These are phyloP conservation scores for Cladophialophora yegresii DNA, from an alignment of 2,329 filamentous ascomycete genomes.

Conservation along the genomic window DNA sequence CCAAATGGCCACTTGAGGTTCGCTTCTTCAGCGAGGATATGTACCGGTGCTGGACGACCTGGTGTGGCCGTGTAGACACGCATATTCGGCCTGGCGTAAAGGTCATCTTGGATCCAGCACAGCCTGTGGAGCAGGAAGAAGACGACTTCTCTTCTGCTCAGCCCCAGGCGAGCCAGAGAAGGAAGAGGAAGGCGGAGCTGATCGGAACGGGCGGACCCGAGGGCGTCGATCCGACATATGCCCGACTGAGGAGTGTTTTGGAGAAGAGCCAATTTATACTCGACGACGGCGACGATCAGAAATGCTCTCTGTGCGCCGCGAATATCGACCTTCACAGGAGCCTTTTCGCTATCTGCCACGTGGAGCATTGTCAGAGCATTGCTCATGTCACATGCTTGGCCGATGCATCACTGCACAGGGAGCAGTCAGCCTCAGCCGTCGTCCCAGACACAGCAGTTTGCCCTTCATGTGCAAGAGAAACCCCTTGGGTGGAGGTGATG, in stretches of 20 bases:
- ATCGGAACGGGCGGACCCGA: conserved; percentile 45
- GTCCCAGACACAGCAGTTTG: conserved; percentile 71
- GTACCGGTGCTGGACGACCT: conserved; percentile 66
- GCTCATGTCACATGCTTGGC: conserved; percentile 62
- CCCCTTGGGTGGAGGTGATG: conserved; percentile 76
- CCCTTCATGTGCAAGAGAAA: conserved; percentile 63
- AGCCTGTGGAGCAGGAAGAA: conserved; percentile 28
- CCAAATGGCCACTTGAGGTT: conserved; percentile 76
- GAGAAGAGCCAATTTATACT: conserved; percentile 54
- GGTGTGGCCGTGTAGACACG: conserved; percentile 55
- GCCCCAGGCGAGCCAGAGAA: conserved; percentile 30
- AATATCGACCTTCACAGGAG: conserved; percentile 43
- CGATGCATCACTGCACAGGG: conserved; percentile 51
- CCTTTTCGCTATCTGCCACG: conserved; percentile 56
- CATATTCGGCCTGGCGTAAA: conserved; percentile 53
- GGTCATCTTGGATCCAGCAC: conserved; percentile 57
- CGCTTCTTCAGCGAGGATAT: conserved; percentile 76
- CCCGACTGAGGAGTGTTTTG: conserved; percentile 51
- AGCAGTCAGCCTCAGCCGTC: conserved; percentile 48
- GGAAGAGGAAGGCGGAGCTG: conserved; percentile 30
- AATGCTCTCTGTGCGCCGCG: conserved; percentile 55
- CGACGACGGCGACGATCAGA: conserved; percentile 40
- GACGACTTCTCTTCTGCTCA: conserved; percentile 35
- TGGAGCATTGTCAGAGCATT: conserved; percentile 50
- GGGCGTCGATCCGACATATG: conserved; percentile 57